Conservation (phyloP, 2,329 filamentous ascomycete species). For the Sporothrix inflata region DNA sequence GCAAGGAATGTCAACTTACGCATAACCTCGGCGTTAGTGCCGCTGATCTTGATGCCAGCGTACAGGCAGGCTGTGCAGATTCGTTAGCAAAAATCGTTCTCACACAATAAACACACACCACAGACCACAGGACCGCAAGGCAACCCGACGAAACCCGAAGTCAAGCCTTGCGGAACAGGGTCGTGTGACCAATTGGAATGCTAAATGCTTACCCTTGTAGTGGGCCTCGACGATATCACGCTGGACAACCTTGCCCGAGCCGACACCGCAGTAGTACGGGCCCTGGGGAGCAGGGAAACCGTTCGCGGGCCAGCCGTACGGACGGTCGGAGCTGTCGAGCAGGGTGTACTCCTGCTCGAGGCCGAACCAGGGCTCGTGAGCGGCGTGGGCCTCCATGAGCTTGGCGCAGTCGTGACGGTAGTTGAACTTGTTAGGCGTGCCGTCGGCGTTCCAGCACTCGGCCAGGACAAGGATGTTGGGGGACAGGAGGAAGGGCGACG, state of each 20-base stretch:
- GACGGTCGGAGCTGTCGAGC: slow-evolving; percentile 81
- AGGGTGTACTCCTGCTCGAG: slow-evolving; percentile 98
- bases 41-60: slow-evolving; percentile 89
- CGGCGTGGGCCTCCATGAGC: slow-evolving; percentile 84
- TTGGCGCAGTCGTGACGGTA: slow-evolving; percentile 88
- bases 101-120: neutral
- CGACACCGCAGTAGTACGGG: slow-evolving; percentile 98
- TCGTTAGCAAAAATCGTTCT: slow-evolving; percentile 23
- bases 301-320: slow-evolving; percentile 87
- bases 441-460: slow-evolving; percentile 93
- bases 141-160: slow-evolving; percentile 16
- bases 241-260: slow-evolving; percentile 95
- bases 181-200: slow-evolving; percentile 17
- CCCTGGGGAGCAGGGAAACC: slow-evolving; percentile 92
- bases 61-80: slow-evolving; percentile 65
- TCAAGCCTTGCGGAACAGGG: neutral
- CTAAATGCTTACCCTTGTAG: slow-evolving; percentile 46
- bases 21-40: slow-evolving; percentile 99
- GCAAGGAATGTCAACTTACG: slow-evolving; percentile 29
- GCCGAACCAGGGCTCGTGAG: slow-evolving; percentile 93
- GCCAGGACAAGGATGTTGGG: slow-evolving; percentile 91
- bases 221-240: slow-evolving; percentile 96
- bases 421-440: slow-evolving; percentile 98
- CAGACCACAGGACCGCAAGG: neutral
- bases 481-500: slow-evolving; percentile 74